These are phyloP conservation scores for Diplodia seriata DNA, from an alignment of 2,329 filamentous ascomycete genomes.

Conservation along the genomic window DNA sequence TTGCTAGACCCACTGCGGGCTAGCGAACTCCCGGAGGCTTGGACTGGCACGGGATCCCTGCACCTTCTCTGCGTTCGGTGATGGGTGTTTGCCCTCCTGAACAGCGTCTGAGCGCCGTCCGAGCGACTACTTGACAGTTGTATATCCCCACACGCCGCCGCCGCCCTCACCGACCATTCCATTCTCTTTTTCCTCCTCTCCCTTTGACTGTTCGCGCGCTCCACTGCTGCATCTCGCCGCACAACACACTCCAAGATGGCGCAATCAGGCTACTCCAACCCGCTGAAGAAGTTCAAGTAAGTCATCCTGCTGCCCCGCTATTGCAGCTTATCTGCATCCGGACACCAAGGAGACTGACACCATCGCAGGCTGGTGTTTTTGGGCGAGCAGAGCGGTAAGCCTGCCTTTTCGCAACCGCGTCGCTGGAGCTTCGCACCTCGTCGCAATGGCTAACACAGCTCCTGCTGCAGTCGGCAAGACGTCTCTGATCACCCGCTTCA, in stretches of 20 bases:
- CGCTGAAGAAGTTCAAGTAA: constrained; percentile 99
- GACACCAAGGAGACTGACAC: constrained; percentile 14
- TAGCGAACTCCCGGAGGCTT: background rate
- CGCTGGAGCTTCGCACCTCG: background rate
- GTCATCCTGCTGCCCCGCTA: constrained; percentile 31
- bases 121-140: constrained; percentile 32
- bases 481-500: constrained; percentile 97
- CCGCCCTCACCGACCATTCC: constrained; percentile 28
- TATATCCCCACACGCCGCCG: constrained; percentile 31
- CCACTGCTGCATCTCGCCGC: constrained; percentile 8
- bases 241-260: constrained; percentile 70
- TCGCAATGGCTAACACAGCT: constrained; percentile 36
- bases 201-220: constrained; percentile 31
- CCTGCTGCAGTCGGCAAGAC: constrained; percentile 85
- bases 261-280: constrained; percentile 89
- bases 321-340: constrained; percentile 8
- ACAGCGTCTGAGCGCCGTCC: constrained; percentile 31
- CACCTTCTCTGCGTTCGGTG: constrained; percentile 21
- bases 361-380: constrained; percentile 84
- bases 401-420: constrained; percentile 3
- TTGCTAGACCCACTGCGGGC: background rate
- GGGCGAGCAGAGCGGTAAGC: constrained; percentile 96
- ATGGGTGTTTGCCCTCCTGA: constrained; percentile 29
- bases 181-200: constrained; percentile 29
- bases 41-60: constrained; percentile 20